Base-by-base conservation (phyloP, 2,329 filamentous ascomycete genomes). In the Neopestalotiopsis clavispora region DNA sequence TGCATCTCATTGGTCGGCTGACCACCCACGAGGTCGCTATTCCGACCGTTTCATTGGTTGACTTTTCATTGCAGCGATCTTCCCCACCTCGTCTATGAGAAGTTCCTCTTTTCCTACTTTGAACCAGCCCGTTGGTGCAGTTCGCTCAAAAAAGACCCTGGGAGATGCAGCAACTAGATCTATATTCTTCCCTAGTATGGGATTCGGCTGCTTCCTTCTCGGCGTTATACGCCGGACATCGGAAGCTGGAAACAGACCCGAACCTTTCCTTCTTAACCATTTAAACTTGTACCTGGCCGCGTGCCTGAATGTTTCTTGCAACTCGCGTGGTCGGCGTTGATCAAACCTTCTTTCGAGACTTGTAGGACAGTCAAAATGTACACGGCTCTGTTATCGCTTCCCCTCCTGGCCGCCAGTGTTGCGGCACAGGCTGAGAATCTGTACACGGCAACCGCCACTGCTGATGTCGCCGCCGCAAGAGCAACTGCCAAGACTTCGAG, bases 401-500 rank as follows among this genome's bases (percentile, higher is more conserved):
- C 72, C 61, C 63, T 75, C 58, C 71, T 77, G 23, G 75, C 71
- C 56, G 52, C 66, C 69, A 67, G 66, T 49, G 68, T 67, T 58
- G 72, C 69, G 49, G 72, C 72, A 7, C 73, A 74, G 66, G 70
- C 66, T 34, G 72, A 74, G 69, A 73, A 75, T 65, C 69, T 73
- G 23, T 85, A 86, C 77, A 90, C 87, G 17, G 84, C 87, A 3
- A 90, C 87, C 3, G 81, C 78, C 32, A 76, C 84, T 20, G 77
- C 82, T 23, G 82, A 83, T 60, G 88, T 91, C 7, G 82, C 83
- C 4, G 84, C 84, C 20, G 88, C 88, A 32, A 84, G 84, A 65
- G 89, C 89, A 7, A 91, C 87, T 1, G 89, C 89, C 12, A 83
- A 85, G 76, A 90, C 90, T 1, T 80, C 81, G 70, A 89, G 87